Base-by-base conservation (phyloP, 345 rosid species). In the Rhodomyrtus tomentosa region DNA sequence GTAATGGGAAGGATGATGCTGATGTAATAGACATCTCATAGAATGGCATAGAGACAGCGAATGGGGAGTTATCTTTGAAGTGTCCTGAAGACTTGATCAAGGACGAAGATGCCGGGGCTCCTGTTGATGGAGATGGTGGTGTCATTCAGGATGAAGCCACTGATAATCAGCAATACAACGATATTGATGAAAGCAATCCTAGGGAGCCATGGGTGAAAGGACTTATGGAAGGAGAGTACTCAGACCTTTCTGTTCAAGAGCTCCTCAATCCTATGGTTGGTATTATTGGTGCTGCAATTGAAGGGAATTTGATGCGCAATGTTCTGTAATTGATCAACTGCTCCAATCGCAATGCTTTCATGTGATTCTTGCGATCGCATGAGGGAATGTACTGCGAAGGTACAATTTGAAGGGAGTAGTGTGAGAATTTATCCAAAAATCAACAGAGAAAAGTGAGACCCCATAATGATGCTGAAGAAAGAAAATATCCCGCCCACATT, bases 131-230 rank as follows among this genome's bases (percentile, higher is more conserved):
- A 38, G 80, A 80, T 8, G 87, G 85, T 83, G 81, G 85, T 87
- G 73, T 86, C 81, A 86, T 81, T 82, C 83, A 72, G 68, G 54
- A 84, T 87, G 62, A 55, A 80, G 81, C 79, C 51, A 68, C 79
- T 86, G 74, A 82, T 83, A 90, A 83, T 81, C 87, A 85, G 87
- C 90, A 87, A 81, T 87, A 87, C 83, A 83, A 88, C 58, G 93
- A 92, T 90, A 89, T 94, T 86, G 97, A 95, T 74, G 94, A 90
- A 88, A 91, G 92, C 87, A 90, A 87, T 82, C 94, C 87, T 27
- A 97, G 96, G 48, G 95, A 94, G 85, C 92, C 89, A 38, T 96
- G 99, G 99, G 95, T 94, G 82, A 95, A 90, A 87, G 98, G 95
- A 85, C 95, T 96, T 49, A 90, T 89, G 85, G 99, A 96, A 89